Evolutionary conservation across 805 yeast genomes (phyloP), one percentile per base, ranked within the genome.

Genomic region (Kuraishia cidri): DNA sequence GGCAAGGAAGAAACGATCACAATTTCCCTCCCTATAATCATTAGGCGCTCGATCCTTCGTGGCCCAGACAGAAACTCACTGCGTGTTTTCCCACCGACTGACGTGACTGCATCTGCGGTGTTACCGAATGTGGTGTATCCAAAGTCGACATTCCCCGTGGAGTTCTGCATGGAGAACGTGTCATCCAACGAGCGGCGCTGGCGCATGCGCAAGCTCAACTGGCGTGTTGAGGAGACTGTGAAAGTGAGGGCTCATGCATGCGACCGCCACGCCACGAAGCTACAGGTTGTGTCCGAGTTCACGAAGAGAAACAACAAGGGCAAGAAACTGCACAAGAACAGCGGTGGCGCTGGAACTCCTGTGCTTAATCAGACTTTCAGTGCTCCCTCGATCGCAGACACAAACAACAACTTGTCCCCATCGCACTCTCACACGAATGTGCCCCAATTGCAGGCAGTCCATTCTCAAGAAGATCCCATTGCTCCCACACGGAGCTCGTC

Each of bases 1-100:
- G 56, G 41, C 39, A 60, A 44, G 26, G 60, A 48, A 2, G 54
- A 47, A 11, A 52, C 55, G n/a, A 56, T 71, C 16, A 58, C 59
- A 31, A 46, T 75, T 24, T 56, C 60, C 3, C 58, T 83, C 37
- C 94, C 95, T 0, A 52, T 92, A 6, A 69, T 79, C 42, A 65
- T 92, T 2, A 67, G 81, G 29, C 69, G 98, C 45, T 80, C 94
- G 36, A 73, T 90, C 20, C 53, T 84, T 16, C 63, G 85, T 29
- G 90, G 92, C 5, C 83, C 84, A 3, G 96, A 88, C 50, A 68
- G 87, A 44, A 85, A 83, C 48, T 84, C 95, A 1, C 59, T 86
- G 24, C 70, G 99, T 39, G 84, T 92, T 1, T 92, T 92, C 56
- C 98, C 98, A 1, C 97, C 99, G 6, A 90, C 97, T 0, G 83